Percentiles rank a stretch among this genome's conserved stretches.
These are phyloP conservation scores for Pestalotiopsis sp. DNA, from an alignment of 2,329 filamentous ascomycete species.

Conservation along the genomic window DNA sequence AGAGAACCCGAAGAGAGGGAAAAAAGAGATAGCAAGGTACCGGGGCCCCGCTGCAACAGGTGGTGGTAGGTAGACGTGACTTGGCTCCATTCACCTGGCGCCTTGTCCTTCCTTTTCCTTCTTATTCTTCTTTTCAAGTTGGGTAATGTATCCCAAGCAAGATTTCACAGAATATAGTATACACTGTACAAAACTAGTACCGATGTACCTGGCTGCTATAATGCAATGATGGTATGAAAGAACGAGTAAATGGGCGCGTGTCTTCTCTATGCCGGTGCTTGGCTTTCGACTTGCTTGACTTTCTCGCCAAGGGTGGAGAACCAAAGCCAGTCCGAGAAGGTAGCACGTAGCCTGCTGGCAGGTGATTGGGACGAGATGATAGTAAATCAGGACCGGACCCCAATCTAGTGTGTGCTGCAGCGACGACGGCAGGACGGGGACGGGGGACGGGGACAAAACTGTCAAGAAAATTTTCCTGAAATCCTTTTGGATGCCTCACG, in stretches of 20 bases:
- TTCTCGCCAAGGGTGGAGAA: background rate
- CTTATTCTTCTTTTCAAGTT: background rate
- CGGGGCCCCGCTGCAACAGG: background rate
- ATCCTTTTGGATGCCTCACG: conserved; percentile 2
- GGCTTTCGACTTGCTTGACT: too few relatives aligned
- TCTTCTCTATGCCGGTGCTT: background rate
- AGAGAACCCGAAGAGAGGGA: background rate
- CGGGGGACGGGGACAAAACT: background rate
- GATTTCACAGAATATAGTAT: background rate
- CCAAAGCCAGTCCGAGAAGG: background rate
- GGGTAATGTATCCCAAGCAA: background rate
- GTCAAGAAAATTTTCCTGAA: background rate
- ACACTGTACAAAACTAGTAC: background rate
- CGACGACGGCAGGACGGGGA: background rate
- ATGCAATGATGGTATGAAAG: background rate
- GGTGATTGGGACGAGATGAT: background rate
- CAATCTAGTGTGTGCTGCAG: background rate
- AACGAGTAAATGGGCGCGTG: background rate
- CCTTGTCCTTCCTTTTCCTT: background rate
- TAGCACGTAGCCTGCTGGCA: background rate
- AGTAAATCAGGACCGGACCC: background rate
- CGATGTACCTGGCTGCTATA: background rate
- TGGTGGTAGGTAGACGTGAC: background rate
- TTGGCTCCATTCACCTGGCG: too few relatives aligned
- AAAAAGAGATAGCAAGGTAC: background rate